Evolutionary conservation across 2,329 filamentous ascomycete species (phyloP).

Genomic region (Trichoderma sp.): DNA sequence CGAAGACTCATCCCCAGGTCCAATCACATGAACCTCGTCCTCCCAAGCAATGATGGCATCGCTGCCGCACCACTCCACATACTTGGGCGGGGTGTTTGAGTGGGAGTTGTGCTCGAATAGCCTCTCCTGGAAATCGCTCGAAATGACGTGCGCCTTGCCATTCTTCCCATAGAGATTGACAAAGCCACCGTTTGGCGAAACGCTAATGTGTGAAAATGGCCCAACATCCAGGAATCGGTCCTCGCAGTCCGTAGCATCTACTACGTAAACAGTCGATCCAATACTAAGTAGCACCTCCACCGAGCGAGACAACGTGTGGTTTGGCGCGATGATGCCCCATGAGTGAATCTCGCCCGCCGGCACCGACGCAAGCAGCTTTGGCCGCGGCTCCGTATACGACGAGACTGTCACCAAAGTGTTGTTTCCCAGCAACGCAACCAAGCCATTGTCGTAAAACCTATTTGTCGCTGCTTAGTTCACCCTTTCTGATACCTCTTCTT

Average conservation of each 20-base stretch:
- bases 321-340: slow-evolving; percentile 87
- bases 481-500: background rate
- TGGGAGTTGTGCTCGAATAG: slow-evolving; percentile 89
- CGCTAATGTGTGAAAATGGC: slow-evolving; percentile 85
- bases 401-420: slow-evolving; percentile 86
- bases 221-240: slow-evolving; percentile 90
- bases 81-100: slow-evolving; percentile 80
- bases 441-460: slow-evolving; percentile 83
- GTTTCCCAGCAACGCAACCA: slow-evolving; percentile 87
- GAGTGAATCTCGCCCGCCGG: slow-evolving; percentile 80
- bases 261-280: slow-evolving; percentile 77
- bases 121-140: slow-evolving; percentile 90
- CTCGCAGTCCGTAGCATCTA: slow-evolving; percentile 87
- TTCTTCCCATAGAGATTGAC: slow-evolving; percentile 84
- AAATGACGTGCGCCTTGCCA: slow-evolving; percentile 88
- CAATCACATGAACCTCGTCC: slow-evolving; percentile 93
- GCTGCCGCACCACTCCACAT: slow-evolving; percentile 94
- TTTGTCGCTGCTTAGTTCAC: slow-evolving; percentile 1
- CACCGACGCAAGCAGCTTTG: slow-evolving; percentile 74
- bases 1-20: slow-evolving; percentile 73
- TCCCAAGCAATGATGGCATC: slow-evolving; percentile 97
- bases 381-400: slow-evolving; percentile 86
- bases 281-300: slow-evolving; percentile 92
- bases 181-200: slow-evolving; percentile 88
- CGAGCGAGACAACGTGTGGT: slow-evolving; percentile 84